Conservation (phyloP, 202 grass and related monocot genomes). For the Eragrostis tef region DNA sequence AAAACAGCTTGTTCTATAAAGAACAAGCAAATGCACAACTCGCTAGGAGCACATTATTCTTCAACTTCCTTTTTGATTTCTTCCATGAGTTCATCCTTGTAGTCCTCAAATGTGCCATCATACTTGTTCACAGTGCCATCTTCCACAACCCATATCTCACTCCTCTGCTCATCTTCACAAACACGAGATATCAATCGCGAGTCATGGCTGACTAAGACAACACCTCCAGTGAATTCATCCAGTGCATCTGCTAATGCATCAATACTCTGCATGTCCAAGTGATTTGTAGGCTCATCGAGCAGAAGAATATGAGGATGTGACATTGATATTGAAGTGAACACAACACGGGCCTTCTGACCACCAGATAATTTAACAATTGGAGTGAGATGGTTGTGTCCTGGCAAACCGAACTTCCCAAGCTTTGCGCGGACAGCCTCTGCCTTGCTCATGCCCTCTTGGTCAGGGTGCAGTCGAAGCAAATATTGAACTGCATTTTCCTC, state of each 20-base stretch:
- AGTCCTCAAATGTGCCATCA: constrained; percentile 59
- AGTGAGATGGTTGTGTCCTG: constrained; percentile 61
- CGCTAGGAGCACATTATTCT: constrained; percentile 21
- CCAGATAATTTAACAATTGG: constrained; percentile 66
- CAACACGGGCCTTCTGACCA: constrained; percentile 61
- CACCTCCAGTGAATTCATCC: constrained; percentile 58
- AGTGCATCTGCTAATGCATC: constrained; percentile 63
- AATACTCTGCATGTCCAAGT: constrained; percentile 67
- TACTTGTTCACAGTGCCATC: constrained; percentile 61
- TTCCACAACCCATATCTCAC: constrained; percentile 69
- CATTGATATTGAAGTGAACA: constrained; percentile 65
- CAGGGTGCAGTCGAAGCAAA: constrained; percentile 56
- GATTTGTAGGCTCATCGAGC: constrained; percentile 77
- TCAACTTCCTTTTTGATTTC: constrained; percentile 62
- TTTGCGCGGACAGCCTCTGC: constrained; percentile 55
- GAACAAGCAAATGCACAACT: constrained; percentile 2
- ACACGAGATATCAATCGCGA: constrained; percentile 62
- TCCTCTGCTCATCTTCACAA: constrained; percentile 62
- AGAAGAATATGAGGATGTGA: constrained; percentile 60
- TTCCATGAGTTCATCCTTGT: constrained; percentile 64
- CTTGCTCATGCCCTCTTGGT: constrained; percentile 58
- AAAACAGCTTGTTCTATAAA: constrained; percentile 30
- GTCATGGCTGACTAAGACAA: constrained; percentile 66
- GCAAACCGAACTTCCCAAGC: constrained; percentile 62
- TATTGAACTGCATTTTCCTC: constrained; percentile 68